Percentiles rank a stretch among this genome's conserved stretches.
These are phyloP conservation scores for Umbilicus rupestris DNA, from an alignment of 164 flowering plant genomes.

Conservation along the genomic window DNA sequence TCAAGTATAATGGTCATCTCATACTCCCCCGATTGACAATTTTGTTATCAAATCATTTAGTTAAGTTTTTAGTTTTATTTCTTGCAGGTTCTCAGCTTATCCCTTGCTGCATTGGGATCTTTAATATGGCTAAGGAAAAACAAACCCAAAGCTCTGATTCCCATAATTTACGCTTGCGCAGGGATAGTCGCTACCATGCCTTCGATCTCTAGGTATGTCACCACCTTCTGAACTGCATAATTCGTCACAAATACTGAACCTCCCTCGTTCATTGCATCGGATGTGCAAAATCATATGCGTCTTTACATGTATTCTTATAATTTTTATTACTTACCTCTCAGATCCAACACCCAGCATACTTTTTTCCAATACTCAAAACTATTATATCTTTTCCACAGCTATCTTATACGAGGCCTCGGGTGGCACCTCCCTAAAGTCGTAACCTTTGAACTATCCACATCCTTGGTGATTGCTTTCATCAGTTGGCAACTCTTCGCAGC, in stretches of 20 bases:
- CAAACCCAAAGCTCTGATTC: slow-evolving; percentile 82
- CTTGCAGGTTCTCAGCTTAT: slow-evolving; percentile 67
- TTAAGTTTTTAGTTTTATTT: background rate
- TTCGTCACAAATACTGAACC: background rate
- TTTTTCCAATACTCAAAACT: background rate
- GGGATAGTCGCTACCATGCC: slow-evolving; percentile 93
- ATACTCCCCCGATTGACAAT: background rate
- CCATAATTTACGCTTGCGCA: slow-evolving; percentile 81
- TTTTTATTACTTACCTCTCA: background rate
- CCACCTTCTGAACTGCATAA: background rate
- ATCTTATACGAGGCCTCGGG: slow-evolving; percentile 69
- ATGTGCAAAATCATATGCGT: too few relatives aligned
- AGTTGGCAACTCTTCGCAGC: slow-evolving; percentile 86
- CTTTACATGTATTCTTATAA: too few relatives aligned
- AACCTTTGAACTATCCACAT: slow-evolving; percentile 70
- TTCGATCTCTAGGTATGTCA: slow-evolving; percentile 68
- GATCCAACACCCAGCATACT: too few relatives aligned
- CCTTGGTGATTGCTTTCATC: slow-evolving; percentile 75
- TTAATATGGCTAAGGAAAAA: slow-evolving; percentile 97
- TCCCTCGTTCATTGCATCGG: too few relatives aligned
- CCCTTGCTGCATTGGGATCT: slow-evolving; percentile 95
- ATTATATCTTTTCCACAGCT: slow-evolving; percentile 38
- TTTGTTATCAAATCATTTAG: background rate
- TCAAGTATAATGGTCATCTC: background rate
- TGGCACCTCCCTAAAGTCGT: slow-evolving; percentile 87